Conservation (phyloP, 2,329 filamentous ascomycete genomes). For the Aspergillus intermedius region DNA sequence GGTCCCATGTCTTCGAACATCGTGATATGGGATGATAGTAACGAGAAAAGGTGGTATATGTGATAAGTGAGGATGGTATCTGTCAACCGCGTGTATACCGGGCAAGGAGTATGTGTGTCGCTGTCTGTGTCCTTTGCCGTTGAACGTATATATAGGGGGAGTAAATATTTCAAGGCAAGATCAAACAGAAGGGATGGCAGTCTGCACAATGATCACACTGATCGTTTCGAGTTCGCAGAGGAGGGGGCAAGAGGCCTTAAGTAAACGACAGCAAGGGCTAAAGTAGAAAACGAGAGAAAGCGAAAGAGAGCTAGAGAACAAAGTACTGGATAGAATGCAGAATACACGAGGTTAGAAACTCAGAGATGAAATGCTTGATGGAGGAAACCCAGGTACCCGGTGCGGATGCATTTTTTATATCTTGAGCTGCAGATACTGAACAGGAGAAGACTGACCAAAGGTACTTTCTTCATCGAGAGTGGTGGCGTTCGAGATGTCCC, state of each 20-base stretch:
- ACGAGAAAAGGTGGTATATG: not conserved
- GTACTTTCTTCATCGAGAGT: not conserved
- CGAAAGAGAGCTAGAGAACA: not conserved
- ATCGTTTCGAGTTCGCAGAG: too few relatives aligned
- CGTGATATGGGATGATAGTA: slow-evolving; percentile 5
- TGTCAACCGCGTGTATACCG: not conserved
- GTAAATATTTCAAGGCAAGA: slow-evolving; percentile 3
- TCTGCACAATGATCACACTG: not conserved
- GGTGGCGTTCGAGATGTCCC: slow-evolving; percentile 4
- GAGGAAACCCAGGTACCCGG: slow-evolving; percentile 9
- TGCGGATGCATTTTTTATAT: slow-evolving; percentile 32
- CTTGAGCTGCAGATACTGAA: slow-evolving; percentile 16
- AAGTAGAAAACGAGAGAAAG: not conserved
- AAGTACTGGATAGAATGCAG: slow-evolving; percentile 7
- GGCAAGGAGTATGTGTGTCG: slow-evolving; percentile 1
- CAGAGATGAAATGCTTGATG: not conserved
- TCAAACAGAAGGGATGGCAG: not conserved
- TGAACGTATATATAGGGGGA: slow-evolving; percentile 9
- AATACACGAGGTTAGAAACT: slow-evolving; percentile 21
- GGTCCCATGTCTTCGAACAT: slow-evolving; percentile 28
- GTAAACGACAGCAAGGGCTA: too few relatives aligned
- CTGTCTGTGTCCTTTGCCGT: not conserved
- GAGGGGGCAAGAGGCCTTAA: too few relatives aligned
- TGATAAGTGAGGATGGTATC: not conserved
- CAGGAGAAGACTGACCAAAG: slow-evolving; percentile 2